Evolutionary conservation across 2,329 filamentous ascomycete species (phyloP).

Genomic region (Berkeleyomyces basicola): DNA sequence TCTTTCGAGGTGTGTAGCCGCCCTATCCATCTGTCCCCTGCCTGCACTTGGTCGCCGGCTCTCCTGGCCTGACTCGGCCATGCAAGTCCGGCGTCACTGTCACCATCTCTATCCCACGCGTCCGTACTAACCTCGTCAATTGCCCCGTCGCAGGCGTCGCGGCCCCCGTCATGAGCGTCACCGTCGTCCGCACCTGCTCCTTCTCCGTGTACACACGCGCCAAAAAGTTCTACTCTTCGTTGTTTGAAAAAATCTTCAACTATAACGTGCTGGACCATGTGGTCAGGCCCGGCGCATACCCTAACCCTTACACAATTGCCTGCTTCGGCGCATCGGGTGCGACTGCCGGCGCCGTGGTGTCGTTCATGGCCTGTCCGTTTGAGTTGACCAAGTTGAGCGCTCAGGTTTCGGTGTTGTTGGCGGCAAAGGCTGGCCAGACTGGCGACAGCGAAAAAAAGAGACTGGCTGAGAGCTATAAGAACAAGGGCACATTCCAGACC

Average conservation of each 20-base stretch:
- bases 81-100: background rate
- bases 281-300: slow-evolving; percentile 51
- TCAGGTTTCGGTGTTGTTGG: slow-evolving; percentile 67
- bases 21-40: background rate
- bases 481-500: slow-evolving; percentile 61
- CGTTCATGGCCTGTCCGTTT: slow-evolving; percentile 69
- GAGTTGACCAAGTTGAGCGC: slow-evolving; percentile 81
- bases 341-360: slow-evolving; percentile 64
- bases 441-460: slow-evolving; percentile 34
- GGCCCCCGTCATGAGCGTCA: slow-evolving; percentile 66
- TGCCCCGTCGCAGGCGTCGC: slow-evolving; percentile 40
- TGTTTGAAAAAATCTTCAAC: slow-evolving; percentile 48
- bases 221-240: slow-evolving; percentile 56
- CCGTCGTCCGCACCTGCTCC: slow-evolving; percentile 58
- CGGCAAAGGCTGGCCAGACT: slow-evolving; percentile 24
- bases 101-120: background rate
- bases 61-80: background rate
- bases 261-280: slow-evolving; percentile 59
- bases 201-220: slow-evolving; percentile 67
- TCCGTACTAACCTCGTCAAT: background rate
- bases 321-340: slow-evolving; percentile 68
- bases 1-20: slow-evolving; percentile 53
- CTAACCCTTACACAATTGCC: slow-evolving; percentile 53
- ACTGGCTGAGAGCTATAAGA: slow-evolving; percentile 53
- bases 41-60: background rate